Conservation (phyloP, 2,329 filamentous ascomycete species). For the Ophiostoma populinum region DNA sequence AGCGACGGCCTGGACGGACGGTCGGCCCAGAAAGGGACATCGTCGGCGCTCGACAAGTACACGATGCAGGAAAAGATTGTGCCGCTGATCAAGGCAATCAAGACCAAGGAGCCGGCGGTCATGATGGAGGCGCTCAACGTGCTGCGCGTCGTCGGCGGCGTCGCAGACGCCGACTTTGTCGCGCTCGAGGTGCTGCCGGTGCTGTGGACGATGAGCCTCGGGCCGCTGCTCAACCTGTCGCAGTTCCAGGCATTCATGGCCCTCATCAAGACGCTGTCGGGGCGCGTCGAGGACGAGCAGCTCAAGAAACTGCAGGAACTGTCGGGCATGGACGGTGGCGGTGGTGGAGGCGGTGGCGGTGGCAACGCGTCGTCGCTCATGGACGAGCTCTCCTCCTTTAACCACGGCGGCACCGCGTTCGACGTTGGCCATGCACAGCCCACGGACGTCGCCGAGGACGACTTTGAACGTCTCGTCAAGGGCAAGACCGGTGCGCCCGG, state of each 20-base stretch:
- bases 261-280: constrained; percentile 65
- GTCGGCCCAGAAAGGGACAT: constrained; percentile 37
- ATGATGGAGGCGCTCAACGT: constrained; percentile 88
- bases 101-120: constrained; percentile 93
- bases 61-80: constrained; percentile 97
- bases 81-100: constrained; percentile 78
- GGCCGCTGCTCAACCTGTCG: constrained; percentile 69
- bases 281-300: constrained; percentile 75
- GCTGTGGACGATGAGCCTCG: constrained; percentile 81
- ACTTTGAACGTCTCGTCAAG: constrained; percentile 82
- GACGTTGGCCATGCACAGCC: constrained; percentile 34
- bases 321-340: constrained; percentile 3
- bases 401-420: constrained; percentile 19
- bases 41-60: constrained; percentile 81
- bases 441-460: constrained; percentile 36
- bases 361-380: constrained; percentile 24
- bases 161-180: constrained; percentile 77
- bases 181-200: constrained; percentile 82
- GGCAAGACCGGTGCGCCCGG: constrained; percentile 33
- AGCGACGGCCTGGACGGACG: constrained; percentile 63
- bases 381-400: constrained; percentile 56
- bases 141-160: constrained; percentile 62
- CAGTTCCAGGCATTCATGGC: constrained; percentile 87
- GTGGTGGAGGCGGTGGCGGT: constrained; percentile 20
- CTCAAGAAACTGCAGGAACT: constrained; percentile 76